A percentile compares a stretch with the other conserved stretches of the same genome.
Evolutionary conservation across 805 yeast species (phyloP).

Genomic region (Candida anglica): DNA sequence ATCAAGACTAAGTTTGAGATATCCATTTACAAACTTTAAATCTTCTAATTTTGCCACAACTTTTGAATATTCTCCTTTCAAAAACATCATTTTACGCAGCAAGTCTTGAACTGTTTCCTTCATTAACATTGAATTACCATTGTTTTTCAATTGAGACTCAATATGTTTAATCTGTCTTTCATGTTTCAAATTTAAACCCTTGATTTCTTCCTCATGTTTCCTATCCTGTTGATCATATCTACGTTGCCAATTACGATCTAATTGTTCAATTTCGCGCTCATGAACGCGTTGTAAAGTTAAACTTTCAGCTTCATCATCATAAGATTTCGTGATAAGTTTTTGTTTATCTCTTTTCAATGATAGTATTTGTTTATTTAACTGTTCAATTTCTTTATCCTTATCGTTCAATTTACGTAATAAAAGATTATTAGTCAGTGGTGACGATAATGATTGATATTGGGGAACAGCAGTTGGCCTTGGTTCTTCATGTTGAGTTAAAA

Average conservation of each 20-base stretch:
- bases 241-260: conserved; percentile 1
- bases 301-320: conserved; percentile 2
- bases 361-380: background rate
- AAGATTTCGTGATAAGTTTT: conserved; percentile 1
- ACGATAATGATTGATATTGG: too few relatives aligned
- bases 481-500: background rate
- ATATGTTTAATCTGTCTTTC: background rate
- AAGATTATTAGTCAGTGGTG: too few relatives aligned
- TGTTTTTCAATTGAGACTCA: too few relatives aligned
- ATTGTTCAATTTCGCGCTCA: conserved; percentile 2
- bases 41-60: conserved; percentile 1
- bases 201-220: background rate
- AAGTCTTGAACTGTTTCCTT: conserved; percentile 2
- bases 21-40: conserved; percentile 1
- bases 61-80: conserved; percentile 2
- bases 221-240: background rate
- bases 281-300: background rate
- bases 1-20: background rate
- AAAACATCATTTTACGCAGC: background rate
- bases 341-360: conserved; percentile 6
- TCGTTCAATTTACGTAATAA: conserved; percentile 3
- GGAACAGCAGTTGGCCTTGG: background rate
- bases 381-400: conserved; percentile 4
- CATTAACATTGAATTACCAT: too few relatives aligned
- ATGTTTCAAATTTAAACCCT: background rate